Conservation (phyloP, 257 asterid species). For the Eucommia ulmoides region DNA sequence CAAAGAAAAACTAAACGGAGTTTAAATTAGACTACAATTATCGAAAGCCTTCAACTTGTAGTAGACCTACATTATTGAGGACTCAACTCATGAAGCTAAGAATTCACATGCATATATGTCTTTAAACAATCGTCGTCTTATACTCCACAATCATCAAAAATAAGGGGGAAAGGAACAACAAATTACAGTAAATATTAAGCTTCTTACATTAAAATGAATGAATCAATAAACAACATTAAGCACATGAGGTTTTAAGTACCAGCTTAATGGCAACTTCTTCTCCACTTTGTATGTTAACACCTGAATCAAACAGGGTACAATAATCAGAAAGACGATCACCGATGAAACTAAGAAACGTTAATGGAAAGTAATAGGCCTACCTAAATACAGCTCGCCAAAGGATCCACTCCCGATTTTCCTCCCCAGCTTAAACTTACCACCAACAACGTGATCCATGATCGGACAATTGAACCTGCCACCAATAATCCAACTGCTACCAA, state of each 20-base stretch:
- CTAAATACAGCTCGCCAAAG: conserved; percentile 90
- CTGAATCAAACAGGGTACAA: conserved; percentile 27
- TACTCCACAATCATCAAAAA: too few species aligned
- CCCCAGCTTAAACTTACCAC: conserved; percentile 88
- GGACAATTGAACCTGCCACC: neutral
- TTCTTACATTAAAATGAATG: neutral
- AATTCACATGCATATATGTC: too few species aligned
- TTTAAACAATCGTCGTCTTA: too few species aligned
- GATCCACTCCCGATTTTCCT: conserved; percentile 97
- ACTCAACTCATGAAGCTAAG: too few species aligned
- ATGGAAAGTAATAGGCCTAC: conserved; percentile 18
- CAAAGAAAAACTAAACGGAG: too few species aligned
- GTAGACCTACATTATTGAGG: too few species aligned
- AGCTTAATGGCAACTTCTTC: conserved; percentile 93
- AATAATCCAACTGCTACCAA: neutral
- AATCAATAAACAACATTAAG: neutral
- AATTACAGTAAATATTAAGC: too few species aligned
- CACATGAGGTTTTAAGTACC: conserved; percentile 21
- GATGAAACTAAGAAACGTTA: neutral
- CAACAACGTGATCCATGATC: conserved; percentile 69
- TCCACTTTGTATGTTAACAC: conserved; percentile 78
- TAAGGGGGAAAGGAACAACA: too few species aligned
- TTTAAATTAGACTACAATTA: too few species aligned
- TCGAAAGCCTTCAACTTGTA: too few species aligned
- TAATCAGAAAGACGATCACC: neutral